These are phyloP conservation scores for Exobasidium rhododendri DNA, from an alignment of 1,284 basidiomycete genomes.

Conservation along the genomic window DNA sequence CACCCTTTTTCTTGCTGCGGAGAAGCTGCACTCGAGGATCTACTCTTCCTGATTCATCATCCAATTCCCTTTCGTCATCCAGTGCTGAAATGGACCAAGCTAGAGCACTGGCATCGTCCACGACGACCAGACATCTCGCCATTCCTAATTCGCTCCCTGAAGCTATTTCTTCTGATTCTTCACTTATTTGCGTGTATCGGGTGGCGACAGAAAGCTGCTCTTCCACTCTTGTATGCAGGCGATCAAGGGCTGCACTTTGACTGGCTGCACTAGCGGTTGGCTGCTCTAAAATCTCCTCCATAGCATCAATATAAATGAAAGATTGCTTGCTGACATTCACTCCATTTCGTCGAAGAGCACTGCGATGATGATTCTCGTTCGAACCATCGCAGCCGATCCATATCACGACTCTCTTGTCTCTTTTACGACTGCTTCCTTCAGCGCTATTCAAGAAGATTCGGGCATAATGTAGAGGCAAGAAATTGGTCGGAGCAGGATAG, in stretches of 20 bases:
- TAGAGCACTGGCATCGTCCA: conserved; percentile 4
- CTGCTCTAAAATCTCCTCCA: neutral
- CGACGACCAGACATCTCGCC: neutral
- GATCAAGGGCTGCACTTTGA: neutral
- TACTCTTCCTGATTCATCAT: neutral
- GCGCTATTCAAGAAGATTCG: neutral
- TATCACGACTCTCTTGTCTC: neutral
- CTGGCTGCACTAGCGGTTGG: neutral
- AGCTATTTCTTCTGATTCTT: neutral
- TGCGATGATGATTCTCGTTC: conserved; percentile 2
- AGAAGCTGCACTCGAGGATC: conserved; percentile 3
- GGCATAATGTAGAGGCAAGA: conserved; percentile 8
- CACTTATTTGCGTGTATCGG: neutral
- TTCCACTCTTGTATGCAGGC: neutral
- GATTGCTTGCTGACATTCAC: conserved; percentile 1
- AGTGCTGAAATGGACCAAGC: neutral
- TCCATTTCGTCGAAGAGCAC: neutral
- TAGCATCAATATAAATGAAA: conserved; percentile 1
- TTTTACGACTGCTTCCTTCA: neutral
- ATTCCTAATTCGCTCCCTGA: neutral
- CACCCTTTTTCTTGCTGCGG: neutral
- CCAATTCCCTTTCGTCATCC: neutral
- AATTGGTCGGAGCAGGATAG: neutral
- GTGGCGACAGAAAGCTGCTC: neutral
- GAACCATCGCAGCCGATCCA: conserved; percentile 5